phyloP scores from a whole-genome alignment of 345 rosid species.

The Camelina neglecta region DNA sequence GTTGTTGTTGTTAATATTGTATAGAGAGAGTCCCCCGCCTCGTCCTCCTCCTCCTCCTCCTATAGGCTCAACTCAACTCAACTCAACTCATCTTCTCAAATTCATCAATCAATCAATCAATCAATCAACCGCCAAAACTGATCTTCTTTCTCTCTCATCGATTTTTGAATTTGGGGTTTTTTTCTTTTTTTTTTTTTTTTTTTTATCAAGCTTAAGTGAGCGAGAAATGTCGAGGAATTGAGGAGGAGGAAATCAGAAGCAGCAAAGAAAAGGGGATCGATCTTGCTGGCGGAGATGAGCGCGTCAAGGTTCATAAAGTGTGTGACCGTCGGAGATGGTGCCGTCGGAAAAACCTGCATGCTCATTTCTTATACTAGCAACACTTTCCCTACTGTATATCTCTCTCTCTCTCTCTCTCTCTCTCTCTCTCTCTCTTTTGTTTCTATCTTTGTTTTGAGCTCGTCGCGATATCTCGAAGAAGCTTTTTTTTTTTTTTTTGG shows the following conservation, averaged over 20 bases:
- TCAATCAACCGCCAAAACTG: slow-evolving; percentile 44
- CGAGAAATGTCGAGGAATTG: slow-evolving; percentile 23
- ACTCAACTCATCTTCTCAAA: slow-evolving; percentile 6
- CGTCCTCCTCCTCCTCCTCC: neutral
- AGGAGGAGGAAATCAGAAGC: neutral
- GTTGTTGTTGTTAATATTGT: slow-evolving; percentile 20
- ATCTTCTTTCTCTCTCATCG: neutral
- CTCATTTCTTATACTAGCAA: slow-evolving; percentile 92
- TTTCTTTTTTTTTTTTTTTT: too few relatives aligned
- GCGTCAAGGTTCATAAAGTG: slow-evolving; percentile 83
- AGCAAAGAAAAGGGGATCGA: neutral
- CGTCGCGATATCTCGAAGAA: neutral
- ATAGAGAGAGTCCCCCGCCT: neutral
- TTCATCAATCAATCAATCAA: slow-evolving; percentile 40
- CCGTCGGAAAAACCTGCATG: slow-evolving; percentile 91
- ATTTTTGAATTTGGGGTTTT: slow-evolving; percentile 18
- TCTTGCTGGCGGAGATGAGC: slow-evolving; percentile 41
- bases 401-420: neutral
- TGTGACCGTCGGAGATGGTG: slow-evolving; percentile 94
- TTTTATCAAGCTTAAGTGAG: slow-evolving; percentile 8
- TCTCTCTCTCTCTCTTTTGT: neutral
- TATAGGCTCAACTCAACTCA: neutral
- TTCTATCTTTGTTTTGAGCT: neutral
- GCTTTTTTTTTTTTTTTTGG: neutral
- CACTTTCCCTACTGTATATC: slow-evolving; percentile 75